Percentiles rank a stretch among this genome's conserved stretches.
Evolutionary conservation across 2,329 filamentous ascomycete genomes (phyloP).

Genomic region (Aspergillus versicolor): DNA sequence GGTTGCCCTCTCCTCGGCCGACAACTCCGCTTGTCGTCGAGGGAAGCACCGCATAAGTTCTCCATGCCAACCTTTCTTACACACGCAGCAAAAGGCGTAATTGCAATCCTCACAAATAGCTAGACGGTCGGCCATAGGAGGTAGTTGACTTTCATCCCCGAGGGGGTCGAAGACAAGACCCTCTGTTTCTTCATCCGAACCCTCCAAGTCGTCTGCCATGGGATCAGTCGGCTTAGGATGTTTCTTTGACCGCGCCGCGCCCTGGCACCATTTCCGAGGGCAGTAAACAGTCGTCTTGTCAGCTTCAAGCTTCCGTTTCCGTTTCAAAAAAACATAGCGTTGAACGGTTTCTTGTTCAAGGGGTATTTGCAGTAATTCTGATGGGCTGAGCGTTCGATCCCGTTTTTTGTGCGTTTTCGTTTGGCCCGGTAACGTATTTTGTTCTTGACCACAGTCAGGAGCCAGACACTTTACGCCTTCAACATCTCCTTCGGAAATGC

Average conservation of each 20-base stretch:
- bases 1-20: constrained; percentile 81
- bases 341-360: constrained; percentile 70
- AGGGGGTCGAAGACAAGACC: constrained; percentile 46
- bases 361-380: constrained; percentile 77
- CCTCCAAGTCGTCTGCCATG: constrained; percentile 51
- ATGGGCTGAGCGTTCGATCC: constrained; percentile 72
- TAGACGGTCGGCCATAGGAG: constrained; percentile 64
- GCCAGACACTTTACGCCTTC: constrained; percentile 75
- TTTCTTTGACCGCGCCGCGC: constrained; percentile 74
- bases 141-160: constrained; percentile 41
- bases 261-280: constrained; percentile 88
- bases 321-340: constrained; percentile 84
- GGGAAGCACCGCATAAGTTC: constrained; percentile 73
- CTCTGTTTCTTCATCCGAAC: constrained; percentile 55
- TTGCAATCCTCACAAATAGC: constrained; percentile 84
- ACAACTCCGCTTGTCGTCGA: constrained; percentile 65
- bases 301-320: constrained; percentile 87
- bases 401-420: constrained; percentile 56
- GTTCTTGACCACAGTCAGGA: constrained; percentile 72
- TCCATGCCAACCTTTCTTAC: constrained; percentile 85
- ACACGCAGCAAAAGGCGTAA: constrained; percentile 83
- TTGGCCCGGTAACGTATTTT: constrained; percentile 28
- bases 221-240: constrained; percentile 70
- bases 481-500: constrained; percentile 82
- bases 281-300: constrained; percentile 93